Base-by-base conservation (phyloP, 2,329 filamentous ascomycete genomes). In the Penicillium palitans region DNA sequence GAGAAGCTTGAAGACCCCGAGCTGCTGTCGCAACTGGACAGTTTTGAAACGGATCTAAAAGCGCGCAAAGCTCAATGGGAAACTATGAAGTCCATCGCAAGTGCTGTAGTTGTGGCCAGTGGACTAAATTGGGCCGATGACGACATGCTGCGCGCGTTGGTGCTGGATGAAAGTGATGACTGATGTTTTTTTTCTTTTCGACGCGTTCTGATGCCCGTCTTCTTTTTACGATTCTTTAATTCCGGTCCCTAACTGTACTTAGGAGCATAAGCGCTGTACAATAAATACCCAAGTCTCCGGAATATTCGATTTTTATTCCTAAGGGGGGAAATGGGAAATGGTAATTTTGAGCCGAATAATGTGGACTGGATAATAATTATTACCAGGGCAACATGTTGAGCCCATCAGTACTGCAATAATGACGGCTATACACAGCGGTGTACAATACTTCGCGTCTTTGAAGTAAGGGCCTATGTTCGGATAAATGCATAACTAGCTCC, bases 111-210 rank as follows among this genome's bases (percentile, higher is more conserved):
- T 47, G 90, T 86, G 6, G 90, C 90, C 3, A 96, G 91, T 72
- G 91, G 91, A 47, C 80, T 95, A 54, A 87, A 96, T 69, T 96
- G 91, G 91, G 86, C 85, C 13, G 79, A 83, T 41, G 87, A 96
- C 73, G 82, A 86, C 52, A 81, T 80, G 59, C 77, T 96, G 61
- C 81, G 84, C 58, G 84, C 85, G 51, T 80, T 93, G 60, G 90
- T 96, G 27, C 79, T 96, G 61, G 91, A 84, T 64, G 77, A 80
- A 35, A 80, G 93, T 62, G 90, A 83, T 56, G 77, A 80, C 60
- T 77, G 67, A 73, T 63, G 61, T 39, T 53, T 52, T 39, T 53
- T 52, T 52, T 52, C 42, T 44, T 25, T 48, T 49, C 1, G 39
- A 42, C 55, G 58, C 45, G 52, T 51, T 35, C 21, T 4, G 21